Conservation (phyloP, 2,329 filamentous ascomycete genomes). For the Phoma sp. region DNA sequence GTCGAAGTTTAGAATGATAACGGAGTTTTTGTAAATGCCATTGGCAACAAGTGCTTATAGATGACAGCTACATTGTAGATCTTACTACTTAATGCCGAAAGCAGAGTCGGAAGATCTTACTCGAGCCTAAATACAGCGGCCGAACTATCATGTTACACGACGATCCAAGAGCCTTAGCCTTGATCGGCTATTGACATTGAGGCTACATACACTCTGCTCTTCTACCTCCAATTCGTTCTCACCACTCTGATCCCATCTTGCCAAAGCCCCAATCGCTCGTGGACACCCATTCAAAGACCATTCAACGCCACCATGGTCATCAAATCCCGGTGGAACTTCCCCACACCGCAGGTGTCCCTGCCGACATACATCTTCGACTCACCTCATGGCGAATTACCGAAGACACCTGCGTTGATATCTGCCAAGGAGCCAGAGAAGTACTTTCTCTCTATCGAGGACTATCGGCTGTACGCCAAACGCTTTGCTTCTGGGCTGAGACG, state of each 20-base stretch:
- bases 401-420: conserved; percentile 64
- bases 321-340: conserved; percentile 57
- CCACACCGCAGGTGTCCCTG: conserved; percentile 54
- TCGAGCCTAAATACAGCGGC: not conserved
- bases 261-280: not conserved
- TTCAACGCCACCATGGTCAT: conserved; percentile 54
- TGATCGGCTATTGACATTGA: conserved; percentile 2
- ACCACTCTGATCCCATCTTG: not conserved
- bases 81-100: not conserved
- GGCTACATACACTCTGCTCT: not conserved
- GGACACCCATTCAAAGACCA: too few relatives aligned
- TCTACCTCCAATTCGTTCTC: not conserved
- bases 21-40: too few relatives aligned
- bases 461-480: conserved; percentile 74
- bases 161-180: not conserved
- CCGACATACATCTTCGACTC: conserved; percentile 59
- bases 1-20: too few relatives aligned
- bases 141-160: conserved; percentile 2
- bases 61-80: not conserved
- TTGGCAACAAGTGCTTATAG: not conserved
- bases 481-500: conserved; percentile 71
- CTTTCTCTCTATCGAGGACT: conserved; percentile 67
- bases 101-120: conserved; percentile 8
- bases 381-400: conserved; percentile 54
- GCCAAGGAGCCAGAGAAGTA: conserved; percentile 70